Base-by-base conservation (phyloP, 441 rosid species). In the Pelargonium myrrhifolium region DNA sequence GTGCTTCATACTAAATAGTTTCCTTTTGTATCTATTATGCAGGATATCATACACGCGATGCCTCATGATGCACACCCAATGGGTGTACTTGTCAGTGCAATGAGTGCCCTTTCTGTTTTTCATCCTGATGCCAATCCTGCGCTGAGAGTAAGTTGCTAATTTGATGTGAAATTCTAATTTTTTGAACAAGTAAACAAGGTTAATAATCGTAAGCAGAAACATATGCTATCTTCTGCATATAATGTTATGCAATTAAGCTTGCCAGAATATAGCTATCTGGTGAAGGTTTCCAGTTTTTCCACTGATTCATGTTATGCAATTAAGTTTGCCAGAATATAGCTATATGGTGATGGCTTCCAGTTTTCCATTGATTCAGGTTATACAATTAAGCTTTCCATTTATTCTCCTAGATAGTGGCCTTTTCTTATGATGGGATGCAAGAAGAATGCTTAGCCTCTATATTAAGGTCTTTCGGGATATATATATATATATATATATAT, bases 41-140 rank as follows among this genome's bases (percentile, higher is more conserved):
- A 94, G 99, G 95, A 93, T 77, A 86, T 93, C 65, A 89, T 93
- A 51, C 96, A 91, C 47, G 73, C 92, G 35, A 93, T 94, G 99
- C 99, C 99, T 77, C 99, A 89, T 80, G 99, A 94, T 77, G 96
- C 98, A 56, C 99, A 94, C 61, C 98, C 99, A 18, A 92, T 94
- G 98, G 98, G 99, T 55, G 96, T 92, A 47, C 93, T 94, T 12
- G 89, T 86, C 77, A 94, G 97, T 79, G 97, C 98, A 17, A 88
- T 94, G 86, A 92, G 99, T 82, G 89, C 96, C 45, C 96, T 94
- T 76, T 94, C 98, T 55, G 78, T 88, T 74, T 92, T 92, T 78
- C 99, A 94, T 74, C 99, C 98, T 18, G 99, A 94, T 86, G 97
- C 99, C 65, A 94, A 94, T 74, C 99, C 98, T 72, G 94, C 99